Percentiles rank a stretch among this genome's conserved stretches.
These are phyloP conservation scores for Cercospora zeina DNA, from an alignment of 2,329 filamentous ascomycete species.

Conservation along the genomic window DNA sequence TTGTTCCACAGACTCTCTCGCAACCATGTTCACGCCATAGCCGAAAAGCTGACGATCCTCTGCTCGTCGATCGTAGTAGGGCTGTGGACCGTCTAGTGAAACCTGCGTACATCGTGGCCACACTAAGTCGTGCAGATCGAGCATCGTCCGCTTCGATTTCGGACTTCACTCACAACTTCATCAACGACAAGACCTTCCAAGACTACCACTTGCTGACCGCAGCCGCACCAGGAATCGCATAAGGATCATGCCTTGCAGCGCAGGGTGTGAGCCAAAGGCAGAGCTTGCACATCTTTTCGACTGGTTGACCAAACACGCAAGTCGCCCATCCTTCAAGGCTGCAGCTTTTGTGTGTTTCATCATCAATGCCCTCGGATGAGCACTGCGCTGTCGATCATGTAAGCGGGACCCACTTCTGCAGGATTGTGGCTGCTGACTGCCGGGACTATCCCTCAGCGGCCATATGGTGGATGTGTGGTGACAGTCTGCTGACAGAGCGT, in stretches of 20 bases:
- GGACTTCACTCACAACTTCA: not conserved
- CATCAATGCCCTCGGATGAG: not conserved
- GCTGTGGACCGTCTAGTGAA: not conserved
- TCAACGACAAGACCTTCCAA: not conserved
- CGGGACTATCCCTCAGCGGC: not conserved
- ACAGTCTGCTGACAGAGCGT: not conserved
- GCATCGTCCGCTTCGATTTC: not conserved
- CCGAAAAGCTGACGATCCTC: not conserved
- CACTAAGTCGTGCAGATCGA: slow-evolving; percentile 7
- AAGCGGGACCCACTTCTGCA: not conserved
- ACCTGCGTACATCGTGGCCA: not conserved
- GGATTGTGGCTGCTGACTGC: slow-evolving; percentile 3
- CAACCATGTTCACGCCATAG: not conserved
- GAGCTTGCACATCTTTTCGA: not conserved
- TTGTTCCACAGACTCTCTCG: not conserved
- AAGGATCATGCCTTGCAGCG: not conserved
- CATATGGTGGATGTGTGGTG: not conserved
- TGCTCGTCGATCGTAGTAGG: not conserved
- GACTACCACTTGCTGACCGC: not conserved
- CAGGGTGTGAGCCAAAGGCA: not conserved
- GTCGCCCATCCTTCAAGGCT: not conserved
- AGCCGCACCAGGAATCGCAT: not conserved
- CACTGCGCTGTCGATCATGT: not conserved
- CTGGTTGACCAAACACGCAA: not conserved
- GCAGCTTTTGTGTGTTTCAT: not conserved